Evolutionary conservation across 768 basidiomycete genomes (phyloP).

Genomic region (Fomitopsis pulvina): DNA sequence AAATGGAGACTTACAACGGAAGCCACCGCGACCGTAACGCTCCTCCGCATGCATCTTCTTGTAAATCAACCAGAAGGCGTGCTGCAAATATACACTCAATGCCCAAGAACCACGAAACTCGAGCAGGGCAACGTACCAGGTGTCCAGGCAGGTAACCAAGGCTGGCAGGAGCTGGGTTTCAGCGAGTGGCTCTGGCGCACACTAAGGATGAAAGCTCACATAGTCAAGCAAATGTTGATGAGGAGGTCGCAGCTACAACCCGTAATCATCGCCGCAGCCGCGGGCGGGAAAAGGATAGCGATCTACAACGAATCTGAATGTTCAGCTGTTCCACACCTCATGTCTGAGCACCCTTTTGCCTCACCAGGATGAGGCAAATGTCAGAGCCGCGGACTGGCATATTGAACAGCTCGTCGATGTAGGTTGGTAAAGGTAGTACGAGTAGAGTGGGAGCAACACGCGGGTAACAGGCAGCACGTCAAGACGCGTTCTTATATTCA

Average conservation of each 20-base stretch:
- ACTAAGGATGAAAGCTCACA: conserved; percentile 39
- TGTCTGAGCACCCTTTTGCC: conserved; percentile 14
- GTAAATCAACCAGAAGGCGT: conserved; percentile 89
- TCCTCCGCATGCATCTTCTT: conserved; percentile 87
- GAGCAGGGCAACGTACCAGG: not conserved
- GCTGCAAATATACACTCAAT: conserved; percentile 37
- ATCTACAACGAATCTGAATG: conserved; percentile 37
- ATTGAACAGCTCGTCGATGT: conserved; percentile 10
- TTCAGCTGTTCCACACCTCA: not conserved
- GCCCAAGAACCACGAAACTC: too few species aligned
- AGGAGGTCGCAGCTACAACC: conserved; percentile 85
- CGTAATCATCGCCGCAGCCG: conserved; percentile 67
- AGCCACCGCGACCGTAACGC: conserved; percentile 70
- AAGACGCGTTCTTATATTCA: too few species aligned
- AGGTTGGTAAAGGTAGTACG: not conserved
- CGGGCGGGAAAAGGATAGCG: conserved; percentile 77
- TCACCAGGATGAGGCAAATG: conserved; percentile 70
- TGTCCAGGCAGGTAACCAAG: conserved; percentile 55
- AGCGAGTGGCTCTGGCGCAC: too few species aligned
- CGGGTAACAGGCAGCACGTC: too few species aligned
- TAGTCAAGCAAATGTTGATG: conserved; percentile 75
- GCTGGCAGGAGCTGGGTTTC: conserved; percentile 28
- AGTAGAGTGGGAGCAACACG: too few species aligned
- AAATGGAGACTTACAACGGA: conserved; percentile 52
- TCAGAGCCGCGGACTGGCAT: conserved; percentile 57